Evolutionary conservation across 192 early-diverging fungal genomes (phyloP), one percentile per base, ranked within the genome.

Genomic region (Polychytrium aggregatum): DNA sequence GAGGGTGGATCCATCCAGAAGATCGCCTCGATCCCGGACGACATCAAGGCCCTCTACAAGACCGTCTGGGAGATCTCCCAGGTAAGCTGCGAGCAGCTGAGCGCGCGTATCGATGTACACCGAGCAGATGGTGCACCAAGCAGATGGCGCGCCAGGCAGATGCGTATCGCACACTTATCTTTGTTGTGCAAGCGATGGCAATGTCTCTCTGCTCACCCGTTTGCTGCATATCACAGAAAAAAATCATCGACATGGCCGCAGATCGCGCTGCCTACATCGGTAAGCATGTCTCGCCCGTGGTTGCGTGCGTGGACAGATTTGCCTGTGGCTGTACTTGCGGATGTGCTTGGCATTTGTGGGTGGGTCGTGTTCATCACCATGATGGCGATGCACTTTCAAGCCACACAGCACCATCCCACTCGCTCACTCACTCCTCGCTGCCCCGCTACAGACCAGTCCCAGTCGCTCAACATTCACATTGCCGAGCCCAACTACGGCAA

Each of bases 31-130:
- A 85, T 98, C 57, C 90, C 92, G 0, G 74, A 82, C 14, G 79
- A 90, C n/a, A 37, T 94, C 34, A 96, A 94, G 74, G 75, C 67
- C n/a, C 70, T 96, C 38, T 96, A 96, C 81, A 94, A 94, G 77
- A 98, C 94, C 0, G 89, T 89, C 0, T 98, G 87, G 84, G 94
- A 98, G 69, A 78, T 98, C 55, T 82, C 82, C 43, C 90, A 89
- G 55, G 11, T 10, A 48, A 29, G 9, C 11, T 54, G 10, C 13
- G 10, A 20, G 14, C 21, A n/a, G 16, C n/a, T 11, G 42, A 17
- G 20, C 44, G 29, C 18, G 20, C 10, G n/a, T n/a, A n/a, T n/a
- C n/a, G n/a, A n/a, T n/a, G n/a, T n/a, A n/a, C n/a, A n/a, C n/a
- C n/a, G n/a, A n/a, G n/a, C n/a, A n/a, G n/a, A n/a, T n/a, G n/a